Evolutionary conservation across 2,329 filamentous ascomycete species (phyloP), one percentile per base, ranked within the genome.

Genomic region (Tolypocladium sp.): DNA sequence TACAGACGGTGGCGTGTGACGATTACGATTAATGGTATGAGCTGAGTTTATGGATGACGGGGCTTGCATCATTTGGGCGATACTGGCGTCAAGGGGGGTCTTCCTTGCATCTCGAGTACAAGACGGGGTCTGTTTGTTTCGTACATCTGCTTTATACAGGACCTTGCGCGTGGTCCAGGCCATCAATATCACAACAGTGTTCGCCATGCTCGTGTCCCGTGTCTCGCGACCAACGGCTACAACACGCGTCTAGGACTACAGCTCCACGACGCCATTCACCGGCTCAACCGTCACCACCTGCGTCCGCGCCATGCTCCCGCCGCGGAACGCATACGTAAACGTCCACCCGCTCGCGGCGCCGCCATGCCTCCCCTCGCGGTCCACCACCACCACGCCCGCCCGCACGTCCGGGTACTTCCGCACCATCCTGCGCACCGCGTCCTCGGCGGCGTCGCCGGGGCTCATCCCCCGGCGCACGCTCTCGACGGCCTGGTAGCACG

Each of bases 401-500:
- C 72, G 69, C 1, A 82, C 66, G 1, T 69, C 67, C 0, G 80
- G 79, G 54, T 78, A 81, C 65, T 74, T 78, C 15, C 68, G 65
- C 13, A 81, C 52, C 77, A 83, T 83, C 20, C 81, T 71, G 1
- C 65, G 58, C 0, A 83, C 79, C 0, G 75, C 79, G 58, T 84
- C 79, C 54, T 79, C 74, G 0, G 81, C 81, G 0, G 81, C 81
- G 38, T 76, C 72, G 5, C 65, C 70, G 0, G 81, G 79, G 0
- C 68, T 68, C 75, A 83, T 76, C 1, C 81, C 81, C 1, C 65
- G 68, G 13, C 81, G 71, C 66, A 84, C 60, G 60, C 72, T 82
- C 70, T 84, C 81, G 1, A 84, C 76, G 1, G 81, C 81, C 64
- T 83, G 81, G 63, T 83, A 83, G 65, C 81, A 84, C 0, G 81